phyloP scores from a whole-genome alignment of 139 green algal genomes.

The Picochlorum costavermella region DNA sequence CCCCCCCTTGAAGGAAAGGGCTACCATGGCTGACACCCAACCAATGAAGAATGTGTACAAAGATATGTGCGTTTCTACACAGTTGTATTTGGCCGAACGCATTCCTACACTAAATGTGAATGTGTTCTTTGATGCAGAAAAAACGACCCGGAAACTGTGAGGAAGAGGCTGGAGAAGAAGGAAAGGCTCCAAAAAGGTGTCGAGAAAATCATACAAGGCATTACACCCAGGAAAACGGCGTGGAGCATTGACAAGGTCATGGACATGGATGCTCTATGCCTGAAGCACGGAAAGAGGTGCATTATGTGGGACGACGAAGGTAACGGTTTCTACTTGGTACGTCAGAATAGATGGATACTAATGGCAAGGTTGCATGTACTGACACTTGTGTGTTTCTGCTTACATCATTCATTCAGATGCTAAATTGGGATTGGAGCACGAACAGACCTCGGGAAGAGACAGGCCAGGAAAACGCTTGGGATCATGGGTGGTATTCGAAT shows the following conservation, averaged over 20 bases:
- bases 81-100: too few species aligned
- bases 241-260: conserved; percentile 6
- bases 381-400: not conserved
- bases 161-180: not conserved
- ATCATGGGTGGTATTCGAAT: conserved; percentile 23
- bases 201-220: conserved; percentile 1
- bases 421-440: conserved; percentile 30
- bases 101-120: too few species aligned
- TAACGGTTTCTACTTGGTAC: conserved; percentile 24
- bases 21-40: too few species aligned
- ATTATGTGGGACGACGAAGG: conserved; percentile 32
- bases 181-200: conserved; percentile 7
- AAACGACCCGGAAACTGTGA: conserved; percentile 19
- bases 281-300: conserved; percentile 17
- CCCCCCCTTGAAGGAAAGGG: too few species aligned
- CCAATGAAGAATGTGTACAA: not conserved
- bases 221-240: not conserved
- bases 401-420: conserved; percentile 11
- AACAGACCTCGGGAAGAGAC: conserved; percentile 12
- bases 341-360: not conserved
- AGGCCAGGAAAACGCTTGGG: not conserved
- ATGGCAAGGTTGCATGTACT: too few species aligned
- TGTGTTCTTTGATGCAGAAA: conserved; percentile 9
- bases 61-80: not conserved
- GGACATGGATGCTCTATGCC: conserved; percentile 17